Evolutionary conservation across 2,329 filamentous ascomycete species (phyloP), one percentile per base, ranked within the genome.

Genomic region (Fusarium guadeloupense): DNA sequence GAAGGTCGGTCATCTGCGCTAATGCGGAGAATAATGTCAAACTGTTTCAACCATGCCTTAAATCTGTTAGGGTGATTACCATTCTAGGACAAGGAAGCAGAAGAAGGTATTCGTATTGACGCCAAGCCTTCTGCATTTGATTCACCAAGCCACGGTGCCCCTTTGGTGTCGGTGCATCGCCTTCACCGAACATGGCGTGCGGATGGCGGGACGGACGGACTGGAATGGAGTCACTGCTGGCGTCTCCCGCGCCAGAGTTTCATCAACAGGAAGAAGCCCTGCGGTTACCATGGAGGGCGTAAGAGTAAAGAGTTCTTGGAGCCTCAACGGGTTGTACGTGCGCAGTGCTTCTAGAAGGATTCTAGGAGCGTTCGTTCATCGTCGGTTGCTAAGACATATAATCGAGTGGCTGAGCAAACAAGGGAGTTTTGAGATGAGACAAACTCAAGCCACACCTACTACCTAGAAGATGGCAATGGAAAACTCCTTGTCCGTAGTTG

Each of bases 21-120:
- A 66, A 41, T 31, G 39, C 50, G 37, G 37, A 52, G 54, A 54
- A 54, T 54, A 65, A 59, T 63, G 52, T 58, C 52, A 61, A 52
- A 54, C 58, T 60, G 67, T 69, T 69, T 69, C 67, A 70, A 57
- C 59, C 34, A 47, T 66, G 65, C 59, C 55, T 54, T 48, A 47
- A 59, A 48, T 57, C 31, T 57, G 23, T 46, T 39, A 35, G 50
- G 59, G 50, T 43, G 39, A 51, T 52, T 58, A 48, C 55, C 65
- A 55, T 39, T 41, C 62, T 43, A 44, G 58, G 61, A 67, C 58
- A 48, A 58, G 53, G 57, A 65, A 39, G 60, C 50, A 51, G 42
- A 48, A 54, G 38, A 49, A 47, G 54, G 44, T 46, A 52, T 55
- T 62, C 46, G 61, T 52, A 62, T 54, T 60, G 41, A 28, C 34